Evolutionary conservation across 208 protist species (phyloP).

Genomic region (Acanthamoeba castellanii): DNA sequence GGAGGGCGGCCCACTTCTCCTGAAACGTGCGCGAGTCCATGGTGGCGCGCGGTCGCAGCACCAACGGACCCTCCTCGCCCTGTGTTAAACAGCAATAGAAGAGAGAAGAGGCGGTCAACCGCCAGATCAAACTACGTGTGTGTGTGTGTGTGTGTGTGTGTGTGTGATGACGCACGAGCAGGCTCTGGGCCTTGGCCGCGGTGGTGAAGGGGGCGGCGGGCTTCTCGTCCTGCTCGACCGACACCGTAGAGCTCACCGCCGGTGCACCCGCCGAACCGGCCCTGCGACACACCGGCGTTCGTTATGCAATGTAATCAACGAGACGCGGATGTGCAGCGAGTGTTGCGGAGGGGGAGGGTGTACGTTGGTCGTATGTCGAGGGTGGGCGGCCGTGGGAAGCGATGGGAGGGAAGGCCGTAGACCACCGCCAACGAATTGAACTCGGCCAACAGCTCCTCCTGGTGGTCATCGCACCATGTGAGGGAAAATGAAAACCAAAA

Average conservation of each 20-base stretch:
- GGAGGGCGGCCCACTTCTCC: background rate
- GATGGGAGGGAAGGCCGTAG: conserved; percentile 86
- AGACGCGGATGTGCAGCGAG: background rate
- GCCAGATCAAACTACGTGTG: background rate
- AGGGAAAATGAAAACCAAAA: background rate
- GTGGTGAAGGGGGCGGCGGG: background rate
- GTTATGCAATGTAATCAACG: background rate
- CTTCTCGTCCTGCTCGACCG: background rate
- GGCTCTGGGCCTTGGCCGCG: background rate
- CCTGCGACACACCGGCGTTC: background rate
- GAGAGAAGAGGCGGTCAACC: background rate
- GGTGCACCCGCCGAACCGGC: too few relatives aligned
- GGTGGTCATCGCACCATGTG: background rate
- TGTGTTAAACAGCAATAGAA: background rate
- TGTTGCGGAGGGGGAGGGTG: background rate
- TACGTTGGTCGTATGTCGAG: background rate
- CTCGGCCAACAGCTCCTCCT: conserved; percentile 93
- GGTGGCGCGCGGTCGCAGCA: background rate
- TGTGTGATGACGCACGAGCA: background rate
- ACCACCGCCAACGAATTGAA: conserved; percentile 94
- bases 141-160: background rate
- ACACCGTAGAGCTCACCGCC: background rate
- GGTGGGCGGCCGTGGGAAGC: conserved; percentile 69
- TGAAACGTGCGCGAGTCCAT: conserved; percentile 19
- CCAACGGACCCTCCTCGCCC: conserved; percentile 1